Conservation (phyloP, 2,329 filamentous ascomycete species). For the Hypoxylon sp. region DNA sequence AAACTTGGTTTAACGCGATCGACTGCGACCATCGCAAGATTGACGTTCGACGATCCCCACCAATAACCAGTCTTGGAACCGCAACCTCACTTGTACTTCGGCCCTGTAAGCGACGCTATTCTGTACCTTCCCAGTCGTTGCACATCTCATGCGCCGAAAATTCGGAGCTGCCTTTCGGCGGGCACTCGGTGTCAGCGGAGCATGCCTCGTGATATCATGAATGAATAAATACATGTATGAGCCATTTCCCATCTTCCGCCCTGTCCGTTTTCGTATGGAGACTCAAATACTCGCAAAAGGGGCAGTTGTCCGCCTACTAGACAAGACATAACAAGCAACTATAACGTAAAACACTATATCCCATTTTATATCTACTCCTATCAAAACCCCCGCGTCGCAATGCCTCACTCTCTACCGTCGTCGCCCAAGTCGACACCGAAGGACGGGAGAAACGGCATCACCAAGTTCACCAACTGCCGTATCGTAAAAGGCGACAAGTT, state of each 20-base stretch:
- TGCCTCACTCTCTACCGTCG: constrained; percentile 51
- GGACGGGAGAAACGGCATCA: constrained; percentile 67
- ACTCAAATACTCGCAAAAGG: constrained; percentile 47
- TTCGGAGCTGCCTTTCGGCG: constrained; percentile 31
- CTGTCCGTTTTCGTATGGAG: constrained; percentile 47
- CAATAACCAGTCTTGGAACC: constrained; percentile 15
- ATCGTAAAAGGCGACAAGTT: constrained; percentile 76
- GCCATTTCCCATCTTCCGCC: constrained; percentile 38
- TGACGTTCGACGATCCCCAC: constrained; percentile 41
- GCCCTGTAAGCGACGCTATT: constrained; percentile 37
- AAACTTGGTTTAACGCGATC: constrained; percentile 21
- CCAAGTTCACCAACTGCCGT: constrained; percentile 90
- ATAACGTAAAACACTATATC: constrained; percentile 5
- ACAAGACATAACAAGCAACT: constrained; percentile 45
- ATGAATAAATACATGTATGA: constrained; percentile 46
- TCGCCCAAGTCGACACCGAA: constrained; percentile 61
- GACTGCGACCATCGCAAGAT: constrained; percentile 46
- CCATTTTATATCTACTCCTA: constrained; percentile 14
- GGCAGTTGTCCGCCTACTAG: constrained; percentile 48
- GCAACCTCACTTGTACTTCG: constrained; percentile 34
- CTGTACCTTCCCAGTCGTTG: constrained; percentile 19
- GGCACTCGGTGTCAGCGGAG: constrained; percentile 31
- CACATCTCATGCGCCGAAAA: constrained; percentile 23
- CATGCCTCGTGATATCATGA: constrained; percentile 42
- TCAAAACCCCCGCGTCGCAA: constrained; percentile 24